Evolutionary conservation across 768 basidiomycete species (phyloP).

Genomic region (Rickenella mellea): DNA sequence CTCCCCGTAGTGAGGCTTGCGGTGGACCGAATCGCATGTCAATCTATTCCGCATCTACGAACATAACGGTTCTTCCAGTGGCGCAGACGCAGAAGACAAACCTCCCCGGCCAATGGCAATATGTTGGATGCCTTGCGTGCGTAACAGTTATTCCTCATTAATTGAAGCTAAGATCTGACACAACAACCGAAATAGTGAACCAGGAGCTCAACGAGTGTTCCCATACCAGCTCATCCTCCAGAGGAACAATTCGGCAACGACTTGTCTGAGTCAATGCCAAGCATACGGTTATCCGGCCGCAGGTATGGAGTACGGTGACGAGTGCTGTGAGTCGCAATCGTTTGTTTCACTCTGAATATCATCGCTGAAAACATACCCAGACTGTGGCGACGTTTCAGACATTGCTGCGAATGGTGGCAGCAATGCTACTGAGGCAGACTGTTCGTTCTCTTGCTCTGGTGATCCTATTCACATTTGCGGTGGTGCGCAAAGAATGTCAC

Average conservation of each 20-base stretch:
- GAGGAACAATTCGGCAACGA: constrained; percentile 52
- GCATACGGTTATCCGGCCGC: constrained; percentile 64
- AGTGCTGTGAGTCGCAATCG: constrained; percentile 52
- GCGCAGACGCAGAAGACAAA: constrained; percentile 44
- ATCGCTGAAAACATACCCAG: constrained; percentile 23
- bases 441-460: constrained; percentile 51
- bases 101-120: constrained; percentile 56
- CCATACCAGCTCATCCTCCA: constrained; percentile 50
- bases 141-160: constrained; percentile 11
- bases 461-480: constrained; percentile 67
- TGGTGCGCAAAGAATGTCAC: constrained; percentile 39
- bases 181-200: constrained; percentile 32
- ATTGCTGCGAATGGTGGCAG: constrained; percentile 27
- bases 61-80: constrained; percentile 46
- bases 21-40: constrained; percentile 69
- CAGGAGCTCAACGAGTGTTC: constrained; percentile 36
- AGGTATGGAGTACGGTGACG: constrained; percentile 59
- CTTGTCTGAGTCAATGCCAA: constrained; percentile 61
- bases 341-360: neutral
- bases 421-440: constrained; percentile 26
- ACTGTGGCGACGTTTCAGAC: constrained; percentile 61
- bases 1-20: constrained; percentile 44
- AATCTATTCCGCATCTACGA: constrained; percentile 47
- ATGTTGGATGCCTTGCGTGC: constrained; percentile 60
- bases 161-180: neutral